Conservation (phyloP, 108 stramenopile genomes). For the Cyclostephanos invisitatus region DNA sequence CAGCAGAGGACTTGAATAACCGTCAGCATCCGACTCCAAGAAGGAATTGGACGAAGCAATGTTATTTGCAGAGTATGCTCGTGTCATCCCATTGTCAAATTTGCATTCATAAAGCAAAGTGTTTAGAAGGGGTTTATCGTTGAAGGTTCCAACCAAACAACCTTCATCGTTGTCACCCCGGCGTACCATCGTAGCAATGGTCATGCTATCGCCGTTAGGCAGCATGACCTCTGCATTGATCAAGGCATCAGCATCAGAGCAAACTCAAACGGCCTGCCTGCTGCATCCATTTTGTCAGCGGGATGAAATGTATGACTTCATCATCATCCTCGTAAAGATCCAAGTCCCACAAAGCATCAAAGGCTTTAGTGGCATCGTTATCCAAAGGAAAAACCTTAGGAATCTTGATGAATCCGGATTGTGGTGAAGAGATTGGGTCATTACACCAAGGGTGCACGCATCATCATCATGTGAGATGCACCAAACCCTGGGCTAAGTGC, state of each 20-base stretch:
- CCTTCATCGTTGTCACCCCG: conserved; percentile 12
- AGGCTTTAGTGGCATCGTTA: no score
- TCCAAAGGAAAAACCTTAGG: no score
- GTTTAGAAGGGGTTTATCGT: no score
- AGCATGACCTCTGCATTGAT: conserved; percentile 44
- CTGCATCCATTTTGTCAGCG: conserved; percentile 35
- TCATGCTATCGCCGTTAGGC: conserved; percentile 14
- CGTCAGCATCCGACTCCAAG: conserved; percentile 37
- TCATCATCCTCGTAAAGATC: neutral
- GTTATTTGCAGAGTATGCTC: no score
- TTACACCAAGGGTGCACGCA: no score
- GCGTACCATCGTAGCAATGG: conserved; percentile 29
- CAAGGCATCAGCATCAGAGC: conserved; percentile 27
- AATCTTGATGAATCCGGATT: no score
- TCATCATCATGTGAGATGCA: no score
- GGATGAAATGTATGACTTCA: conserved; percentile 9
- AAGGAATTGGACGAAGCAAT: conserved; percentile 50
- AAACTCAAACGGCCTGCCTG: conserved; percentile 10
- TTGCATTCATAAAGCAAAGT: no score
- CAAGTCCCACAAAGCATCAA: conserved; percentile 4
- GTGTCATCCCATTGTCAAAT: no score
- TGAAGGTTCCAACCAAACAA: no score
- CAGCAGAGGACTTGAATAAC: neutral
- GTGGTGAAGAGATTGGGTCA: no score
- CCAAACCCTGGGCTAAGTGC: no score